Percentiles rank a stretch among this genome's conserved stretches.
Evolutionary conservation across 495 filamentous ascomycete genomes (phyloP).

Genomic region (Saxophila tyrrhenica): DNA sequence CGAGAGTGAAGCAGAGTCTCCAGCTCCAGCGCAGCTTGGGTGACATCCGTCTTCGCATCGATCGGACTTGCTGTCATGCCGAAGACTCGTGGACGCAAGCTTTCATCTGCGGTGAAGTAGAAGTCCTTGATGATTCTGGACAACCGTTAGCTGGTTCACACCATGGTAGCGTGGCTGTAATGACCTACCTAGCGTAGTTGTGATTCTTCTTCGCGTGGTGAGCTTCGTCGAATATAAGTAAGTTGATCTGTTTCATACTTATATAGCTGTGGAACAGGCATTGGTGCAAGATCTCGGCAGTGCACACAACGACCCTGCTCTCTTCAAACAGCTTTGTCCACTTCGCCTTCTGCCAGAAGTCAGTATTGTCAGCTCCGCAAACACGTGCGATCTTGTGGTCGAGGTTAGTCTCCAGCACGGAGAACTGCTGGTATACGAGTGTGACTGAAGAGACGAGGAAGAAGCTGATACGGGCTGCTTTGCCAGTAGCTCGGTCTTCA

Average conservation of each 20-base stretch:
- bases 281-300: constrained; percentile 71
- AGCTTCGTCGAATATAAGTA: constrained; percentile 92
- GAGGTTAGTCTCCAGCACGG: constrained; percentile 72
- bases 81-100: constrained; percentile 64
- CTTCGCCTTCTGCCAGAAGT: constrained; percentile 51
- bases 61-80: constrained; percentile 97
- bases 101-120: constrained; percentile 43
- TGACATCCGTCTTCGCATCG: constrained; percentile 65
- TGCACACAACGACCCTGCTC: constrained; percentile 87
- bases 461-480: constrained; percentile 57
- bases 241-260: constrained; percentile 71
- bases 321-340: constrained; percentile 59
- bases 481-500: constrained; percentile 51
- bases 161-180: not conserved
- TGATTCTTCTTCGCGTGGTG: constrained; percentile 96
- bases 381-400: constrained; percentile 69
- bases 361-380: constrained; percentile 60
- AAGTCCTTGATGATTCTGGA: constrained; percentile 73
- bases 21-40: constrained; percentile 56
- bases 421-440: constrained; percentile 80
- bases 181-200: constrained; percentile 59
- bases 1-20: constrained; percentile 66
- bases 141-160: not conserved
- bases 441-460: constrained; percentile 89
- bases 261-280: constrained; percentile 75